Base-by-base conservation (phyloP, 192 early-diverging fungal genomes). In the Chytriomyces hyalinus region DNA sequence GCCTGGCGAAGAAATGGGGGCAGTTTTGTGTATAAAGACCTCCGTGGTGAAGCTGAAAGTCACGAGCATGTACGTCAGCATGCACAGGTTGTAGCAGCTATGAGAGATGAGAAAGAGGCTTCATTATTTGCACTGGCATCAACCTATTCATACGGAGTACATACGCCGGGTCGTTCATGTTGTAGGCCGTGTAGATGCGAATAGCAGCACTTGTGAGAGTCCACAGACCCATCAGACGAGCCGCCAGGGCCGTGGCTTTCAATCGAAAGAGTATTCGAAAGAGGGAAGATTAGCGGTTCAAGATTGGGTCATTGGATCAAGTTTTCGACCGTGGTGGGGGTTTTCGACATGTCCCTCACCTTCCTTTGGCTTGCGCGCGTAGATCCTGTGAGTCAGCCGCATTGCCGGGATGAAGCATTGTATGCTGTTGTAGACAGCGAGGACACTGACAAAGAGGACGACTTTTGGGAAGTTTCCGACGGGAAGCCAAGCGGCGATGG, bases 181-280 rank as follows among this genome's bases (percentile, higher is more conserved):
- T 91, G 77, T 91, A 97, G 15, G 95, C 93, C 70, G 90, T 89
- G 82, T 95, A 92, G 75, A 96, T 86, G 36, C 96, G 92, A 65
- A 98, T 82, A 49, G 95, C 85, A 2, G 88, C 91, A 20, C 91
- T 92, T 22, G 92, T 88, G 73, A 93, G 85, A 0, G 96, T 97
- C 95, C 95, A 98, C 24, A 90, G 85, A 6, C 93, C 96, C 90
- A 96, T 94, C 62, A 94, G 82, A 46, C 94, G 92, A 47, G 92
- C 89, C 22, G 90, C 89, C 76, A 98, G 86, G 43, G 88, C 84
- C 3, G 94, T 95, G n/a, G 93, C 95, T 90, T 85, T 78, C 73
- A 47, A 81, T 81, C 53, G 53, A 13, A 57, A 36, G 36, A 36
- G 36, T 4, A 4, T 36, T 36, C 36, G 36, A 36, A 36, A 36